Evolutionary conservation across 768 basidiomycete genomes (phyloP), one percentile per base, ranked within the genome.

Genomic region (Pisolithus sp.): DNA sequence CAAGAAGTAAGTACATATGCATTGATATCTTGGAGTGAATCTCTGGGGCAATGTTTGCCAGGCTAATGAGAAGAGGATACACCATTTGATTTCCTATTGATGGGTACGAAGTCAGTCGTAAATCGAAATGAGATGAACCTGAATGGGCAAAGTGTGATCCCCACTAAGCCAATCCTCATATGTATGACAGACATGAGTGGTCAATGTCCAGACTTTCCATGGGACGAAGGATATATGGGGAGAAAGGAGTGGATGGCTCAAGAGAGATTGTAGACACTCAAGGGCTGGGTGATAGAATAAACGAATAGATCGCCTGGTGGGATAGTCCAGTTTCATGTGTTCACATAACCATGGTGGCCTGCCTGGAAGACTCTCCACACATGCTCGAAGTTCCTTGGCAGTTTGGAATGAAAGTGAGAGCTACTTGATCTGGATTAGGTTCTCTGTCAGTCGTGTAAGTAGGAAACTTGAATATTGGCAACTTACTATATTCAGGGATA

Each of bases 71-170:
- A 7, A 40, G 17, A n/a, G 39, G 64, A 56, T 70, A 61, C 6
- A 59, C 60, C 17, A 51, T 34, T 37, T 56, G 53, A 26, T 62
- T 60, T 7, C 55, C 55, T 59, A 72, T 54, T 70, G 68, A 49
- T 73, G 71, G 1, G 67, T 58, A 0, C 70, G 62, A 5, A 26
- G 26, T 75, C 75, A 40, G 61, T 58, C 3, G 50, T 47, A 37
- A 24, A 30, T 9, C 17, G n/a, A 2, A 39, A 31, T 20, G 13
- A n/a, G 28, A 53, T 36, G 8, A 20, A 3, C n/a, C n/a, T n/a
- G n/a, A n/a, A n/a, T n/a, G n/a, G n/a, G n/a, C n/a, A n/a, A n/a
- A n/a, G n/a, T n/a, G n/a, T n/a, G n/a, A n/a, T n/a, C n/a, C n/a
- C n/a, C n/a, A n/a, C n/a, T n/a, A n/a, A n/a, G n/a, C n/a, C n/a